These are phyloP conservation scores for Stevia rebaudiana DNA, from an alignment of 140 eudicot genomes.

Conservation along the genomic window DNA sequence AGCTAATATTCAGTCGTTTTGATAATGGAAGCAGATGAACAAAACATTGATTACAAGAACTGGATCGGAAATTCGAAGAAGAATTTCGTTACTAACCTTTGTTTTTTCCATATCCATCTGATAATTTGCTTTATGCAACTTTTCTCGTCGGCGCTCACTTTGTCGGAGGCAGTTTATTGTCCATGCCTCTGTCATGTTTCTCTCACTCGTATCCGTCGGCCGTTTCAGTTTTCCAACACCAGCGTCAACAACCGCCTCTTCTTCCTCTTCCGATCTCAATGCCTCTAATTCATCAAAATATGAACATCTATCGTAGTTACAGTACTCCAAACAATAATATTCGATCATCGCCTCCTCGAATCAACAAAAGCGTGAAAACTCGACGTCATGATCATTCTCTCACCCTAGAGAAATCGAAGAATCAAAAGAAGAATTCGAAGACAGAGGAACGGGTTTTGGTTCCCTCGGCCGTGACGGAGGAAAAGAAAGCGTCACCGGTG, in stretches of 20 bases:
- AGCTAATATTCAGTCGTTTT: no score
- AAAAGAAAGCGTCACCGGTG: not conserved
- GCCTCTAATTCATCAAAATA: conserved; percentile 15
- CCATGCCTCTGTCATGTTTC: conserved; percentile 33
- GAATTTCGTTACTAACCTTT: conserved; percentile 13
- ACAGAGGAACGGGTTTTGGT: conserved; percentile 9
- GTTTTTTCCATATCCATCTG: conserved; percentile 34
- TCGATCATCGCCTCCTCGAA: conserved; percentile 27
- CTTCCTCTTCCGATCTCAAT: conserved; percentile 52
- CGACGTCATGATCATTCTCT: conserved; percentile 37
- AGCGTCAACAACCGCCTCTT: conserved; percentile 53
- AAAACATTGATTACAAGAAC: conserved; percentile 38
- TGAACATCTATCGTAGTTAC: conserved; percentile 19
- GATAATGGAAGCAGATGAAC: conserved; percentile 47
- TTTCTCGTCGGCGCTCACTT: conserved; percentile 12
- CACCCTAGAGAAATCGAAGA: conserved; percentile 46
- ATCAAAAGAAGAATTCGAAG: conserved; percentile 21
- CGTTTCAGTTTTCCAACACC: not conserved
- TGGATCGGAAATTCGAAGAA: conserved; percentile 28
- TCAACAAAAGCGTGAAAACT: conserved; percentile 33
- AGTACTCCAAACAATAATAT: conserved; percentile 17
- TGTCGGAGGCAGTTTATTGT: conserved; percentile 27
- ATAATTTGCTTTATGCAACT: conserved; percentile 23
- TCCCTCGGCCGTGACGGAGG: conserved; percentile 22
- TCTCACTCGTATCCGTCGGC: conserved; percentile 35